These are phyloP conservation scores for Sphenostylis stenocarpa DNA, from an alignment of 306 rosid genomes.

Conservation along the genomic window DNA sequence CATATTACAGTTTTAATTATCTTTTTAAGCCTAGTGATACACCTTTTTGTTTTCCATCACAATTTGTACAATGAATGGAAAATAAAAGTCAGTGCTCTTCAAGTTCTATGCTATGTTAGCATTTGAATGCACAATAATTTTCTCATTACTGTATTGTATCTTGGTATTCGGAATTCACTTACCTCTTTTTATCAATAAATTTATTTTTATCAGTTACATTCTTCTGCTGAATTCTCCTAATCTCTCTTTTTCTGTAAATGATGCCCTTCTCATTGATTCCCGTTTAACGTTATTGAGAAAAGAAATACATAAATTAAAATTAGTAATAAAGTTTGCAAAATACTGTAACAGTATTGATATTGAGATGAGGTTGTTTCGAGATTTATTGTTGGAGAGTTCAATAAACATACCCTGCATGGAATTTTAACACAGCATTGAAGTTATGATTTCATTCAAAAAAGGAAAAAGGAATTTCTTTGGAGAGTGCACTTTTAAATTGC, in stretches of 20 bases:
- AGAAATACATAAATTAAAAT: neutral
- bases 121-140: neutral
- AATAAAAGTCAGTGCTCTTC: slow-evolving; percentile 25
- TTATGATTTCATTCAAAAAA: neutral
- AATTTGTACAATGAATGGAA: slow-evolving; percentile 25
- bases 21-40: slow-evolving; percentile 25
- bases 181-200: neutral
- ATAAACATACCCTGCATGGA: neutral
- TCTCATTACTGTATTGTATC: slow-evolving; percentile 18
- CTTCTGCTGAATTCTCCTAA: slow-evolving; percentile 1
- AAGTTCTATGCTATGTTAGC: slow-evolving; percentile 7
- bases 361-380: neutral
- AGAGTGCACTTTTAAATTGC: too few relatives aligned
- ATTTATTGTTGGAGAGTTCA: neutral
- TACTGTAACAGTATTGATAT: neutral
- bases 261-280: neutral
- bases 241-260: neutral
- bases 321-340: neutral
- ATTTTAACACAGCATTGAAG: neutral
- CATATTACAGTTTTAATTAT: slow-evolving; percentile 35
- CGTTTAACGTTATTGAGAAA: neutral
- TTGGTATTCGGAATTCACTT: slow-evolving; percentile 21
- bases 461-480: too few relatives aligned
- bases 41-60: slow-evolving; percentile 33
- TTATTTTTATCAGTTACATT: neutral